Evolutionary conservation across 202 grass and related monocot species (phyloP), one percentile per base, ranked within the genome.

Genomic region (Zizania palustris): DNA sequence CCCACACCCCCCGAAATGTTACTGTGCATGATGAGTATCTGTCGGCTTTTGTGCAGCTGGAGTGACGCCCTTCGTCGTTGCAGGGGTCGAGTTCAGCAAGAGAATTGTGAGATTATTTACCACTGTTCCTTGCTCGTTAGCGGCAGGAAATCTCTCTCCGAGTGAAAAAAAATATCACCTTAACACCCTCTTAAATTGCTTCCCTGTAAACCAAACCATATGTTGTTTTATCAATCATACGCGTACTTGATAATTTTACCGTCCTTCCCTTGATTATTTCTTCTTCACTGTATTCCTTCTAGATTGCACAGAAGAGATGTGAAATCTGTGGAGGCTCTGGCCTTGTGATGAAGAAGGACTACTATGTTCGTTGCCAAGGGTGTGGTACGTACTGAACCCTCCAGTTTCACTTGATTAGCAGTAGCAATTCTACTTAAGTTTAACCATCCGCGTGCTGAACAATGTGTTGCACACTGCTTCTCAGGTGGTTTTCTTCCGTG

Each of bases 401-500:
- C 56, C 56, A 66, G 36, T 74, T 39, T 67, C 65, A 50, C 21
- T 38, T 56, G 6, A 19, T 72, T 63, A 54, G 60, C 6, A 2
- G 7, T 41, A 10, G 56, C 22, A 55, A 55, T 10, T 13, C 38
- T 34, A 22, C 8, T 2, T 45, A 35, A 37, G 2, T 36, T 69
- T 1, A 3, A 40, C 39, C 11, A 9, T 15, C 28, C 2, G 51
- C 36, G 60, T 35, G 11, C 7, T 45, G 66, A 36, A 83, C 22
- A 16, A 15, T 6, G 2, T 28, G 42, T 19, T 5, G 14, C 82
- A 6, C 42, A 21, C 18, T 69, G 45, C 11, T 73, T 71, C 11
- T 5, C 51, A 96, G 89, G 89, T 78, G 95, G 95, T 19, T 97
- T 97, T 83, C 91, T 97, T 66, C 95, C 95, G 50, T 97, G 95